phyloP scores from a whole-genome alignment of 805 yeast genomes.

The Metschnikowia proteae region DNA sequence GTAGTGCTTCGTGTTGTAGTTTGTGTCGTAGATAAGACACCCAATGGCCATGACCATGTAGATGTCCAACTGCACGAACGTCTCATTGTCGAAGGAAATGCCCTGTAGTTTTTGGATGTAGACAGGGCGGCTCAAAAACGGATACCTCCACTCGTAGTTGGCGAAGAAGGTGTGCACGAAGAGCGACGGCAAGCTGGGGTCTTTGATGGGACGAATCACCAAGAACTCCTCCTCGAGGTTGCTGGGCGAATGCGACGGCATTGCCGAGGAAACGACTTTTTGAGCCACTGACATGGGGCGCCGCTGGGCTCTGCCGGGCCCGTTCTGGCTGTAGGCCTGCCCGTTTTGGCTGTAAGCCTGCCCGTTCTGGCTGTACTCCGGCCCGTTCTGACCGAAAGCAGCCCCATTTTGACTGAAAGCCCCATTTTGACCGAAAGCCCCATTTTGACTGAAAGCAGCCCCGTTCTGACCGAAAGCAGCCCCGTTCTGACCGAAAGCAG shows the following conservation, averaged over 20 bases:
- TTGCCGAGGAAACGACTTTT: constrained; percentile 10
- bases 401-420: too few relatives aligned
- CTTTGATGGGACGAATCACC: constrained; percentile 30
- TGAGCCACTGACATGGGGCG: constrained; percentile 1
- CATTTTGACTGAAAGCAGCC: too few relatives aligned
- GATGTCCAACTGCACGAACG: constrained; percentile 35
- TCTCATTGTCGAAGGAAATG: constrained; percentile 32
- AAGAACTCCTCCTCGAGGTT: constrained; percentile 31
- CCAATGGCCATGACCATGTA: constrained; percentile 40
- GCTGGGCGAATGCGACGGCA: neutral
- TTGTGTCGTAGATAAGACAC: constrained; percentile 33
- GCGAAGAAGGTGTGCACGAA: constrained; percentile 36
- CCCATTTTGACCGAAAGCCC: too few relatives aligned
- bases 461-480: too few relatives aligned
- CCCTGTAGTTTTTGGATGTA: constrained; percentile 22
- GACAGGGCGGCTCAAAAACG: constrained; percentile 26
- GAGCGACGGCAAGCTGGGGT: constrained; percentile 26
- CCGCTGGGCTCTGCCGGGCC: neutral
- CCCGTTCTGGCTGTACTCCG: too few relatives aligned
- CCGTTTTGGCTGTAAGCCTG: too few relatives aligned
- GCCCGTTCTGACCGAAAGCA: too few relatives aligned
- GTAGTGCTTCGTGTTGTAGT: constrained; percentile 23
- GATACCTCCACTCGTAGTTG: constrained; percentile 34
- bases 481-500: too few relatives aligned
- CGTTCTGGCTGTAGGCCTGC: neutral